phyloP scores from a whole-genome alignment of 2,329 filamentous ascomycete genomes.

The Venturia aucupariae region DNA sequence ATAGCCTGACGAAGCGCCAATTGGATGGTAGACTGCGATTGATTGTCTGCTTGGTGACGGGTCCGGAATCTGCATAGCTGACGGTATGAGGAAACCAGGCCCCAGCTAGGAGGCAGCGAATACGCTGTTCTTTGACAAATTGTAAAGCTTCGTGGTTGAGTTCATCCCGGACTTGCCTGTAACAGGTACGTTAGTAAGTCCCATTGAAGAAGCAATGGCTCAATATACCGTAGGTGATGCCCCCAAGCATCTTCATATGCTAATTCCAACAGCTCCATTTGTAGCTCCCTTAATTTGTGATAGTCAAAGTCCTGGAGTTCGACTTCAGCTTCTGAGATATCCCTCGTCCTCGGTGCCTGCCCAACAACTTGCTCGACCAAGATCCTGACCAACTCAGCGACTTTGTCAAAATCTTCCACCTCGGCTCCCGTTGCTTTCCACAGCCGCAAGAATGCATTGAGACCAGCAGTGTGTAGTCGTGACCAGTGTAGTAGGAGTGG shows the following conservation, averaged over 20 bases:
- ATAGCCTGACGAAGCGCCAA: conserved; percentile 81
- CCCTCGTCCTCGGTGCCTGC: conserved; percentile 68
- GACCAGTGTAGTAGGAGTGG: conserved; percentile 91
- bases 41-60: conserved; percentile 33
- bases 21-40: conserved; percentile 40
- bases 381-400: conserved; percentile 83
- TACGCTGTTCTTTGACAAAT: conserved; percentile 94
- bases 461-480: conserved; percentile 70
- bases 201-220: neutral
- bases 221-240: conserved; percentile 57
- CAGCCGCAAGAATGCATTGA: conserved; percentile 80
- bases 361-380: conserved; percentile 85
- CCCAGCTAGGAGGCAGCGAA: conserved; percentile 78
- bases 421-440: conserved; percentile 88
- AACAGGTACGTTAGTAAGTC: neutral
- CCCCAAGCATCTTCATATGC: conserved; percentile 95
- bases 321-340: conserved; percentile 80
- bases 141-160: conserved; percentile 84
- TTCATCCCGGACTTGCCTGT: conserved; percentile 74
- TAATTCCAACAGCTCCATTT: conserved; percentile 86
- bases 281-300: conserved; percentile 65
- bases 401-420: conserved; percentile 83
- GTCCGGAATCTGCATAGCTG: conserved; percentile 41
- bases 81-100: conserved; percentile 67
- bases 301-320: conserved; percentile 80